Evolutionary conservation across 2,329 filamentous ascomycete species (phyloP).

Genomic region (Dactylonectria estremocensis): DNA sequence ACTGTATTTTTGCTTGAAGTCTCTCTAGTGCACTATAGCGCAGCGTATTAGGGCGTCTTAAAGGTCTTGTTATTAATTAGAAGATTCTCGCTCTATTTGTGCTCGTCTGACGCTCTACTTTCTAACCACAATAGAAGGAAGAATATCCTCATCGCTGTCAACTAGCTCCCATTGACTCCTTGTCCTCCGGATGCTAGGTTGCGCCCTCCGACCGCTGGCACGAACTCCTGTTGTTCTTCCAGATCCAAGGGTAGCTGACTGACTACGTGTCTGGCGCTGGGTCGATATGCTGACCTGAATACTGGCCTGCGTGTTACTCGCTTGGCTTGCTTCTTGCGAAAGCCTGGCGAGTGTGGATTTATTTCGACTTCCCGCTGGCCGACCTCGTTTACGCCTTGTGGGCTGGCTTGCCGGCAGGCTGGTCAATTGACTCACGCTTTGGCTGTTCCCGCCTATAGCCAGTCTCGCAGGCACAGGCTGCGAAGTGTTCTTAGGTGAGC

Average conservation of each 20-base stretch:
- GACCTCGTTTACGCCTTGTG: not conserved
- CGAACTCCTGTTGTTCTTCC: slow-evolving; percentile 7
- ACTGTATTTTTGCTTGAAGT: too few species aligned
- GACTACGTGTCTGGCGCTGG: not conserved
- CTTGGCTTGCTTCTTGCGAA: not conserved
- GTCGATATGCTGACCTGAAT: not conserved
- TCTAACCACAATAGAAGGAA: too few species aligned
- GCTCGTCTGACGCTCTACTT: too few species aligned
- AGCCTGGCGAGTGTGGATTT: slow-evolving; percentile 13
- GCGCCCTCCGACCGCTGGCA: too few species aligned
- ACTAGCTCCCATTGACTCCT: too few species aligned
- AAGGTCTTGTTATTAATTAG: too few species aligned
- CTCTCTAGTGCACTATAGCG: too few species aligned
- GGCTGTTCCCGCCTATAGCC: slow-evolving; percentile 4
- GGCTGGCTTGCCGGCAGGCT: not conserved
- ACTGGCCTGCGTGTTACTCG: not conserved
- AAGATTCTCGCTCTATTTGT: too few species aligned
- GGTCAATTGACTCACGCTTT: too few species aligned
- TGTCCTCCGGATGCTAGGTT: too few species aligned
- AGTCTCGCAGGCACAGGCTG: slow-evolving; percentile 2
- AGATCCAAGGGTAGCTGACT: slow-evolving; percentile 3
- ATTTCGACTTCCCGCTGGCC: slow-evolving; percentile 2
- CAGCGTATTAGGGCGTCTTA: too few species aligned
- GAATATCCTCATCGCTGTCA: too few species aligned
- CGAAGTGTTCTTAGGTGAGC: slow-evolving; percentile 7